Evolutionary conservation across 139 green algal genomes (phyloP), one percentile per base, ranked within the genome.

Genomic region (Closterium sp.): DNA sequence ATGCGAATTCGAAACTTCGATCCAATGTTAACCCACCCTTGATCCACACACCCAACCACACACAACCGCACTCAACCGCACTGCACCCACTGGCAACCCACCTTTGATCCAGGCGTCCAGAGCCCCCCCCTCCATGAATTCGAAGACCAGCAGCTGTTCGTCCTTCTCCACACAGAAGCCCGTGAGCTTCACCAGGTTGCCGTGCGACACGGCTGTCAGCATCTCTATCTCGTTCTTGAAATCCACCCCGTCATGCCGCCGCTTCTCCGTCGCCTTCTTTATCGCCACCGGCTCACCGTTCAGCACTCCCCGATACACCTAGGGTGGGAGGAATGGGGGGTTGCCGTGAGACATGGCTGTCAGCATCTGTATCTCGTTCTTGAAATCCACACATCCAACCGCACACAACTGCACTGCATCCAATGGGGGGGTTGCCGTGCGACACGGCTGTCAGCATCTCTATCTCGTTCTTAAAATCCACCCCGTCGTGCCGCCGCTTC

Each of bases 221-320:
- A 86, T n/a, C 79, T 86, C 79, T 13, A 86, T 86, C 79, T 86
- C 79, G 79, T 86, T 86, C 24, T 28, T n/a, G 79, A 86, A 86
- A n/a, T 86, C 79, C 79, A 30, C 79, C 24, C 79, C 79, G 24
- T 28, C 79, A 0, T 86, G 79, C 79, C 27, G 79, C 79, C 24
- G 24, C 79, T 28, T n/a, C 27, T n/a, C 24, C 10, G n/a, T 86
- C 79, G 79, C 79, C 24, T 28, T n/a, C 79, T 86, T 86, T 6
- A 86, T 28, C 79, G 79, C 79, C 79, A 86, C 79, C 79, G 24
- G 24, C 79, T 86, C 24, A n/a, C 79, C 79, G 24, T n/a, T 86
- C 79, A 86, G 79, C 79, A 50, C 38, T 50, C 38, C 38, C 38
- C 38, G 38, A 13, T 50, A 50, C 38, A 50, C 38, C 38, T 50